Conservation (phyloP, 2,329 filamentous ascomycete species). For the Emmonsiellopsis sp. region DNA sequence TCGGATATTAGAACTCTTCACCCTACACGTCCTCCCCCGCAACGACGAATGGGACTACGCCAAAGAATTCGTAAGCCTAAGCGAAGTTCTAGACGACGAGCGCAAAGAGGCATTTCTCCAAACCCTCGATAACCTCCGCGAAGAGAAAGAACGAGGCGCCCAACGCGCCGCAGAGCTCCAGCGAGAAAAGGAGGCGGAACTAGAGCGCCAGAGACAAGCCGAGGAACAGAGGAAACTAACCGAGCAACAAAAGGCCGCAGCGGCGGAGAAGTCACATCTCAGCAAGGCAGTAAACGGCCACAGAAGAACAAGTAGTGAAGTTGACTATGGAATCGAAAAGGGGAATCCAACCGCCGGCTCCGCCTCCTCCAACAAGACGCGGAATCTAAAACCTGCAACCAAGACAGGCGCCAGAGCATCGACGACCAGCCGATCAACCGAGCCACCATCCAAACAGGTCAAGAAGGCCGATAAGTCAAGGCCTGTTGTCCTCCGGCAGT, state of each 20-base stretch:
- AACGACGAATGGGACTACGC: conserved; percentile 97
- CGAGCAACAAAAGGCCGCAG: conserved; percentile 18
- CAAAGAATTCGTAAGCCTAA: conserved; percentile 77
- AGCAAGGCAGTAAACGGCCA: conserved; percentile 18
- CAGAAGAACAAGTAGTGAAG: conserved; percentile 52
- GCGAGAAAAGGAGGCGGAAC: conserved; percentile 49
- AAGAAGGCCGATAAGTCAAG: conserved; percentile 28
- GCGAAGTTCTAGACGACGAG: conserved; percentile 83
- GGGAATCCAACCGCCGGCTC: conserved; percentile 30
- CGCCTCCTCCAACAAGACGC: conserved; percentile 13
- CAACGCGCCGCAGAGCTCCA: conserved; percentile 52
- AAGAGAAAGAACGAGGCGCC: conserved; percentile 70
- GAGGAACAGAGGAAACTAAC: conserved; percentile 26
- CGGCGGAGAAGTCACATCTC: conserved; percentile 29
- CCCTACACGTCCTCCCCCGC: conserved; percentile 82
- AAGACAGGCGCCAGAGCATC: conserved; percentile 13
- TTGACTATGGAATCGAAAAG: conserved; percentile 60
- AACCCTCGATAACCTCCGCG: conserved; percentile 71
- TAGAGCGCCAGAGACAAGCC: conserved; percentile 36
- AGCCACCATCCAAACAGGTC: conserved; percentile 23
- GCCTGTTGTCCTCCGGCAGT: conserved; percentile 25
- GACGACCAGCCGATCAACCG: conserved; percentile 16
- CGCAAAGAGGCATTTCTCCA: conserved; percentile 79
- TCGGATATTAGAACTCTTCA: conserved; percentile 91
- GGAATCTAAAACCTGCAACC: conserved; percentile 21